Conservation (phyloP, 139 green algal species). For the Eudorina sp. region DNA sequence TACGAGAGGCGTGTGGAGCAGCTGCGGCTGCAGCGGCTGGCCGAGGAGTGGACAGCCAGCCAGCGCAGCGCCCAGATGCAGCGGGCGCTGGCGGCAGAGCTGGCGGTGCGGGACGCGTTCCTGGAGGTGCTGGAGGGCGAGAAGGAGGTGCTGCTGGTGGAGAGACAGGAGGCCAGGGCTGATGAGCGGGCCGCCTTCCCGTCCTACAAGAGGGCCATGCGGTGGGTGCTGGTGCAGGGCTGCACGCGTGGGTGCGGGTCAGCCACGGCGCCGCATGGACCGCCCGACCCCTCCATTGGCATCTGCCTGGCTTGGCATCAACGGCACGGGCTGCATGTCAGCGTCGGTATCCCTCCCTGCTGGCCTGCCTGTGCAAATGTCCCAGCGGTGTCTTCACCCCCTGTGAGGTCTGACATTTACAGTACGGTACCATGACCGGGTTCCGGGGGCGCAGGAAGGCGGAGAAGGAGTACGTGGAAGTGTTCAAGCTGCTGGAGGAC, state of each 20-base stretch:
- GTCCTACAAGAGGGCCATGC: constrained; percentile 5
- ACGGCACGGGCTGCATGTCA: too few species aligned
- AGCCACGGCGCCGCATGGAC: too few species aligned
- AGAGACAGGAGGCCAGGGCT: constrained; percentile 5
- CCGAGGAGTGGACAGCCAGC: background rate
- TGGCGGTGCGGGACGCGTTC: constrained; percentile 48
- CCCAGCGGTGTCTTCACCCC: too few species aligned
- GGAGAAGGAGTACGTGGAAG: constrained; percentile 26
- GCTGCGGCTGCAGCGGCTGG: constrained; percentile 39
- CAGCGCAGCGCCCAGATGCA: constrained; percentile 29
- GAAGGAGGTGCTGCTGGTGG: constrained; percentile 44
- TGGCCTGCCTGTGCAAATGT: too few species aligned
- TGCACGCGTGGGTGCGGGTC: too few species aligned
- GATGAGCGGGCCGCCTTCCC: background rate
- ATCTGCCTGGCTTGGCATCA: too few species aligned
- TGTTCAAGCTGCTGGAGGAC: constrained; percentile 18
- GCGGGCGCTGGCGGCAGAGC: constrained; percentile 26
- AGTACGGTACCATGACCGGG: too few species aligned
- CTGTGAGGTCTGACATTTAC: too few species aligned
- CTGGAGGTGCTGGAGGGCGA: constrained; percentile 51
- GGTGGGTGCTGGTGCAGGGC: background rate
- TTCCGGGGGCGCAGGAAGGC: constrained; percentile 35
- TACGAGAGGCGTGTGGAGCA: constrained; percentile 36
- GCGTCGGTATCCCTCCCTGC: too few species aligned
- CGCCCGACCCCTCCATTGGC: too few species aligned